Percentiles rank a stretch among this genome's conserved stretches.
phyloP scores from a whole-genome alignment of 2,329 filamentous ascomycete species.

The Trichoderma hamatum region DNA sequence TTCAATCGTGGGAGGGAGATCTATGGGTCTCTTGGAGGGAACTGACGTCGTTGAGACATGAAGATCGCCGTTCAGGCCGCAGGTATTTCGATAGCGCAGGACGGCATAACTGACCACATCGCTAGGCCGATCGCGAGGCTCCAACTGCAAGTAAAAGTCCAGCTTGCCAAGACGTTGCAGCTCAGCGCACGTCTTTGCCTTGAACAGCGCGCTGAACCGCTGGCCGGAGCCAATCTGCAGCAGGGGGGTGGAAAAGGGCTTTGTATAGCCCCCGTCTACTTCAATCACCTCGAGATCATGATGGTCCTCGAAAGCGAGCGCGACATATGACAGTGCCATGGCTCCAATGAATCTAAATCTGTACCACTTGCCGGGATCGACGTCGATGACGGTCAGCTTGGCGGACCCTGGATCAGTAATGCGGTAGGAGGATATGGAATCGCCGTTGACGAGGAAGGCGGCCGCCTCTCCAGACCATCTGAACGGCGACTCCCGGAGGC shows the following conservation, averaged over 20 bases:
- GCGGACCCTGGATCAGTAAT: constrained; percentile 14
- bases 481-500: constrained; percentile 54
- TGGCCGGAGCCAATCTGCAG: constrained; percentile 62
- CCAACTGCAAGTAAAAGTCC: constrained; percentile 52
- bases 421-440: constrained; percentile 38
- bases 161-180: constrained; percentile 32
- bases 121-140: constrained; percentile 53
- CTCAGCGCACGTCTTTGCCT: constrained; percentile 47
- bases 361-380: constrained; percentile 64
- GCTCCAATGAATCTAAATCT: constrained; percentile 62
- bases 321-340: constrained; percentile 57
- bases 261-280: constrained; percentile 60
- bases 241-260: constrained; percentile 49
- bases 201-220: constrained; percentile 61
- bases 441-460: constrained; percentile 32
- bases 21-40: constrained; percentile 31
- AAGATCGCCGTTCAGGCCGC: background rate
- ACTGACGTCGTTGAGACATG: constrained; percentile 16
- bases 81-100: constrained; percentile 45
- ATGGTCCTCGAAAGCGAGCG: constrained; percentile 61
- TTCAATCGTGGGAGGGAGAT: constrained; percentile 40
- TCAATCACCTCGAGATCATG: constrained; percentile 59
- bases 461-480: constrained; percentile 62
- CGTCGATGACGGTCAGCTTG: constrained; percentile 55
- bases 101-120: constrained; percentile 53